Evolutionary conservation across 2,329 filamentous ascomycete genomes (phyloP).

Genomic region (Pseudodiploospora longispora): DNA sequence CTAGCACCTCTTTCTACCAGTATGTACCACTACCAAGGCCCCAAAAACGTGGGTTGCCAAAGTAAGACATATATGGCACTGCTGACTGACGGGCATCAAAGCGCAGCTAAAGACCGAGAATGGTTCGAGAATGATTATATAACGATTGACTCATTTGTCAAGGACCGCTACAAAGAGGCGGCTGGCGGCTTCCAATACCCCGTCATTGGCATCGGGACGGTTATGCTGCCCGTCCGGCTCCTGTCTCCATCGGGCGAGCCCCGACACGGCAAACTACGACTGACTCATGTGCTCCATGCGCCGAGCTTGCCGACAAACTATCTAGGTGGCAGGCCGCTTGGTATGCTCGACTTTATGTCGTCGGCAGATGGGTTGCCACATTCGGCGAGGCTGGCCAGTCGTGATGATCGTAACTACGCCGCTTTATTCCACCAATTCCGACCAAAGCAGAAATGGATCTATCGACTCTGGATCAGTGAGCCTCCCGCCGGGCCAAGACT

Average conservation of each 20-base stretch:
- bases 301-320: not conserved
- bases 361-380: not conserved
- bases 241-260: not conserved
- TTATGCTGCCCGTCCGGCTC: not conserved
- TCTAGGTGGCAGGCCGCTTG: not conserved
- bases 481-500: not conserved
- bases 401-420: not conserved
- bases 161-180: not conserved
- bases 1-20: too few relatives aligned
- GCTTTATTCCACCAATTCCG: not conserved
- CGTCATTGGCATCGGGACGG: not conserved
- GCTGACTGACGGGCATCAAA: not conserved
- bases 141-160: not conserved
- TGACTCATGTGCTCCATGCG: not conserved
- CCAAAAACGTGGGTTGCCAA: too few relatives aligned
- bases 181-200: not conserved
- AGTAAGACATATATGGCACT: too few relatives aligned
- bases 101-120: not conserved
- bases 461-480: not conserved
- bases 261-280: not conserved
- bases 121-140: constrained; percentile 1
- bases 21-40: too few relatives aligned
- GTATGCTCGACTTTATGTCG: not conserved
- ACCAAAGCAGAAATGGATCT: not conserved
- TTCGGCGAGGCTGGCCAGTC: not conserved